A percentile compares a stretch with the other conserved stretches of the same genome.
phyloP scores from a whole-genome alignment of 495 filamentous ascomycete species.

The Apodospora peruviana region DNA sequence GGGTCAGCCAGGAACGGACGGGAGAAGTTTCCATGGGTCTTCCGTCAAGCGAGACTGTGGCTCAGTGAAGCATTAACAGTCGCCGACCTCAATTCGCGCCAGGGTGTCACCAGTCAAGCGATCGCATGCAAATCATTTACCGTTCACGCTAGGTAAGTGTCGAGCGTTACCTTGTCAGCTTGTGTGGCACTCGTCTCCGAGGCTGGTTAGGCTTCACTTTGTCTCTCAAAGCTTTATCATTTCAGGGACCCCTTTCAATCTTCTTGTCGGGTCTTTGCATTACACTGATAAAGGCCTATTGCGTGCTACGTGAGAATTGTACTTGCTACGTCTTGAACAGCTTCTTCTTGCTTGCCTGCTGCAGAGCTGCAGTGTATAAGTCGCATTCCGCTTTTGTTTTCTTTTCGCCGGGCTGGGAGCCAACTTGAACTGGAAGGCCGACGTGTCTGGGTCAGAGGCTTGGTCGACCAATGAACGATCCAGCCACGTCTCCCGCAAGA shows the following conservation, averaged over 20 bases:
- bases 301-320: too few species aligned
- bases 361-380: too few species aligned
- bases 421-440: not conserved
- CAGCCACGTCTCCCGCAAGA: constrained; percentile 2
- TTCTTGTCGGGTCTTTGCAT: not conserved
- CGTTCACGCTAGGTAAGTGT: not conserved
- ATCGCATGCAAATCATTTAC: constrained; percentile 18
- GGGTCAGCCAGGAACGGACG: constrained; percentile 2
- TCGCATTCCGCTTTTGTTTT: too few species aligned
- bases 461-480: constrained; percentile 11
- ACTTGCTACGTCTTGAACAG: too few species aligned
- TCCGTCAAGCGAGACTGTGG: constrained; percentile 11
- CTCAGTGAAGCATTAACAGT: constrained; percentile 13
- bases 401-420: not conserved
- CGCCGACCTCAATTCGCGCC: constrained; percentile 10
- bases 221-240: too few species aligned
- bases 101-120: constrained; percentile 12
- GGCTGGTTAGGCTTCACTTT: too few species aligned
- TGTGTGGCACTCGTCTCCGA: not conserved
- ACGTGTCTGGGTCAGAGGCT: constrained; percentile 8
- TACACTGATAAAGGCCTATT: too few species aligned
- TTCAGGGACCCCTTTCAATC: not conserved
- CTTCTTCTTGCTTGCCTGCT: too few species aligned
- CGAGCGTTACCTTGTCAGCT: not conserved
- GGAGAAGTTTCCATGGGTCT: constrained; percentile 7